Evolutionary conservation across 78 protist genomes (phyloP), one percentile per base, ranked within the genome.

Genomic region (Guillardia theta): DNA sequence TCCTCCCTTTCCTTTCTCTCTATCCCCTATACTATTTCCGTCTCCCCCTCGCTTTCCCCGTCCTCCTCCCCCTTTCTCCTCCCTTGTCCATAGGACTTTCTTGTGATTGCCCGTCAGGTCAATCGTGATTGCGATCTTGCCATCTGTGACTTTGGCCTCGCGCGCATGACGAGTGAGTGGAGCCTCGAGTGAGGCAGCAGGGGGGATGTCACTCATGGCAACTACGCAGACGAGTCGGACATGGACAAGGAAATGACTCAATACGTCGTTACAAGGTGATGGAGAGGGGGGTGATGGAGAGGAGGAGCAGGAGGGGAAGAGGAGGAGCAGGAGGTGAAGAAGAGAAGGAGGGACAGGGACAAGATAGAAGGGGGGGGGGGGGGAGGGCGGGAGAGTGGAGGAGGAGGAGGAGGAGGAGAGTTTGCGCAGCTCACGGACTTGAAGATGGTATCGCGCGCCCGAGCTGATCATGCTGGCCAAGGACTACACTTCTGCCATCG

Each of bases 81-180:
- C 6, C 70, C 6, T 1, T 30, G 2, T 30, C 1, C 70, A n/a
- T n/a, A n/a, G n/a, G n/a, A n/a, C n/a, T n/a, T n/a, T n/a, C n/a
- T n/a, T n/a, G n/a, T n/a, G n/a, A n/a, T n/a, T n/a, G n/a, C n/a
- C n/a, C n/a, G n/a, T n/a, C n/a, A 24, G 48, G 95, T 99, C 93
- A 96, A 97, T 45, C 92, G 94, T 88, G 22, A 64, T 37, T 97
- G 98, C 43, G 93, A 88, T 22, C 94, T 99, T 43, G 99, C 99
- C 92, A 77, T 99, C 33, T 99, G 99, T 21, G 99, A 99, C 94
- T 99, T 99, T 24, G 99, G 99, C 41, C 97, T 98, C 12, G 99
- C 99, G 0, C 93, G 99, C 8, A 98, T 99, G 93, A 48, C 8
- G 41, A 6, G 45, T 45, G 8, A 9, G 39, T 6, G 15, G 78